A percentile compares a stretch with the other conserved stretches of the same genome.
phyloP scores from a whole-genome alignment of 2,329 filamentous ascomycete species.

The Aureobasidium sp. region DNA sequence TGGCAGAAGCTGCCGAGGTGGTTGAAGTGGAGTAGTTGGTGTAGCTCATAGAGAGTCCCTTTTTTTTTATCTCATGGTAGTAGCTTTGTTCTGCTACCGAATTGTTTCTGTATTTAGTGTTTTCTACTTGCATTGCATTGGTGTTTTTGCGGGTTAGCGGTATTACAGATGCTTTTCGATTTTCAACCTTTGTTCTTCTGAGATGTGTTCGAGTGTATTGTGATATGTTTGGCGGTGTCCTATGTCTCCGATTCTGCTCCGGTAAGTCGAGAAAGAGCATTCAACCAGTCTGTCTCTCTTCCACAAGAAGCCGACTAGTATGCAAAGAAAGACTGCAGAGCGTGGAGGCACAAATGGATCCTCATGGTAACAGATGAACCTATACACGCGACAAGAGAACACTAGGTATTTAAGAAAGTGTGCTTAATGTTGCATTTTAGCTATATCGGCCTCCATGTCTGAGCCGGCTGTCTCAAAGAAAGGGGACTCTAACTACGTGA shows the following conservation, averaged over 20 bases:
- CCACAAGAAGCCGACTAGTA: background rate
- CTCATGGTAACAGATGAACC: background rate
- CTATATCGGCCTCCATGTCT: too few relatives aligned
- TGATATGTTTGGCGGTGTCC: background rate
- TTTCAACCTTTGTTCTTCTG: background rate
- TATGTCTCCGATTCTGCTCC: background rate
- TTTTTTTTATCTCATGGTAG: background rate
- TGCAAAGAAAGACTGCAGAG: background rate
- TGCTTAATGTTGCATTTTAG: background rate
- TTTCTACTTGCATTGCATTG: background rate
- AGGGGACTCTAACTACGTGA: too few relatives aligned
- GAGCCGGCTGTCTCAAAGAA: too few relatives aligned
- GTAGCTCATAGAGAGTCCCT: background rate
- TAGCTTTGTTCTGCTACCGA: background rate
- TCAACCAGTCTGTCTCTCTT: background rate
- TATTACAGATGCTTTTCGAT: background rate
- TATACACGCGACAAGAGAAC: background rate
- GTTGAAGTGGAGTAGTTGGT: background rate
- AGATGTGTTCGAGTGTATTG: background rate
- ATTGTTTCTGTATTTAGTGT: background rate
- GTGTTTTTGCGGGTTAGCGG: background rate
- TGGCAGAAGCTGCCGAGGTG: constrained; percentile 35
- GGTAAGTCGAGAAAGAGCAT: background rate
- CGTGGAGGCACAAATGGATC: background rate
- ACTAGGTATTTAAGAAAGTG: background rate